Base-by-base conservation (phyloP, 345 rosid genomes). In the Aurinia saxatilis region DNA sequence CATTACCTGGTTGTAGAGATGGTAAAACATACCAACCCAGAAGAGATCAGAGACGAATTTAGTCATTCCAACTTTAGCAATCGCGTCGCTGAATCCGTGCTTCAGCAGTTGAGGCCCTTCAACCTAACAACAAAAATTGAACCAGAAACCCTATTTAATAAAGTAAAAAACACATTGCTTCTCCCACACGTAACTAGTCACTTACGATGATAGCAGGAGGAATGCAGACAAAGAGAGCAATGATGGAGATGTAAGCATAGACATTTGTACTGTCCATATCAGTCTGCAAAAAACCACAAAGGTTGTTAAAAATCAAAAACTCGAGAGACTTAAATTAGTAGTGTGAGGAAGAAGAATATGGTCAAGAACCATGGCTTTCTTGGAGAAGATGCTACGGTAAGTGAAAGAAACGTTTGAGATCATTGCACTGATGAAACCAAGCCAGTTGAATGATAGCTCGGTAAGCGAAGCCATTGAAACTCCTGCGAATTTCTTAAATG, bases 1-100 rank as follows among this genome's bases (percentile, higher is more conserved):
- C 7, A 0, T 10, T 58, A 85, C 99, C 99, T 92, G 99, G 70
- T 89, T 92, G 79, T 89, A 92, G 61, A 92, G 96, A 71, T 92
- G 97, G 79, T 89, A 89, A 69, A 92, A 92, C 97, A 92, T 85
- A 62, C 99, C 99, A 30, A 92, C 95, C 99, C 97, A 92, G 25
- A 92, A 89, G 61, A 92, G 99, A 79, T 92, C 96, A 14, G 97
- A 57, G 60, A 89, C 4, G 71, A 92, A 92, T 71, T 89, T 92
- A 46, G 85, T 81, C 53, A 72, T n/a, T 5, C 99, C 99, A 12
- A 92, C 99, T 87, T 89, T 87, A 27, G 90, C 78, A 68, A 92
- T 81, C 3, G 90, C 97, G 58, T 85, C 95, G 33, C 8, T 72
- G 71, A 92, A 85, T 2, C 99, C 99, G 41, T 81, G 62, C 63